Conservation (phyloP, 805 yeast species). For the Kodamaea neixiangensis region DNA sequence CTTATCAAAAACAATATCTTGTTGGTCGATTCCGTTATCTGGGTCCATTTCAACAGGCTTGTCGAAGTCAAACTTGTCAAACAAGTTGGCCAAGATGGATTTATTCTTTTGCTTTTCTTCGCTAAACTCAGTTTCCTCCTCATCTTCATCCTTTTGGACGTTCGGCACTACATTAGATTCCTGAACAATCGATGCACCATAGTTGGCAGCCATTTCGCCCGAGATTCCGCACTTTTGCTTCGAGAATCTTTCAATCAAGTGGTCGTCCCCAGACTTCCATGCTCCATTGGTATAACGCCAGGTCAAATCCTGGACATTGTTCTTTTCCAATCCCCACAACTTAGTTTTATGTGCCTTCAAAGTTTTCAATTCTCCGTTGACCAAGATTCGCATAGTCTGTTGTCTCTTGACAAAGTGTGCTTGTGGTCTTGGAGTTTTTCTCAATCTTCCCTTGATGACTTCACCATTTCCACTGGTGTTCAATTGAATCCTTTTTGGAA, state of each 20-base stretch:
- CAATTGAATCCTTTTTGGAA: constrained; percentile 20
- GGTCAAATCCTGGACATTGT: constrained; percentile 60
- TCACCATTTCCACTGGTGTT: constrained; percentile 39
- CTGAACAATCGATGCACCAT: constrained; percentile 19
- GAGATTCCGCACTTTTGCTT: constrained; percentile 25
- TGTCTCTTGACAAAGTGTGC: constrained; percentile 40
- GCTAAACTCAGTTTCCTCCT: constrained; percentile 7
- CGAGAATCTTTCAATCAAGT: constrained; percentile 63
- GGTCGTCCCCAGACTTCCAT: constrained; percentile 82
- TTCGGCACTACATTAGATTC: neutral
- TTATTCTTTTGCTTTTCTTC: constrained; percentile 30
- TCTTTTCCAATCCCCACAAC: constrained; percentile 88
- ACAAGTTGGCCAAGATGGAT: constrained; percentile 36
- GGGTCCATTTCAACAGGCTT: constrained; percentile 39
- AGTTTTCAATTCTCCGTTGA: constrained; percentile 56
- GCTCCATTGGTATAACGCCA: constrained; percentile 60
- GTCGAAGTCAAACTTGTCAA: constrained; percentile 35
- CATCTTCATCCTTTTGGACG: constrained; percentile 3
- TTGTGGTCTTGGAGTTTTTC: constrained; percentile 54
- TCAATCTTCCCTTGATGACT: constrained; percentile 58
- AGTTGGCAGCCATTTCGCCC: constrained; percentile 25
- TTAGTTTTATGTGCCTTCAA: constrained; percentile 70
- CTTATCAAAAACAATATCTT: constrained; percentile 35
- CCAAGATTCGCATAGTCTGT: constrained; percentile 65
- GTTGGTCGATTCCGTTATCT: constrained; percentile 33